Evolutionary conservation across 192 early-diverging fungal genomes (phyloP).

Genomic region (Umbelopsis sp.): DNA sequence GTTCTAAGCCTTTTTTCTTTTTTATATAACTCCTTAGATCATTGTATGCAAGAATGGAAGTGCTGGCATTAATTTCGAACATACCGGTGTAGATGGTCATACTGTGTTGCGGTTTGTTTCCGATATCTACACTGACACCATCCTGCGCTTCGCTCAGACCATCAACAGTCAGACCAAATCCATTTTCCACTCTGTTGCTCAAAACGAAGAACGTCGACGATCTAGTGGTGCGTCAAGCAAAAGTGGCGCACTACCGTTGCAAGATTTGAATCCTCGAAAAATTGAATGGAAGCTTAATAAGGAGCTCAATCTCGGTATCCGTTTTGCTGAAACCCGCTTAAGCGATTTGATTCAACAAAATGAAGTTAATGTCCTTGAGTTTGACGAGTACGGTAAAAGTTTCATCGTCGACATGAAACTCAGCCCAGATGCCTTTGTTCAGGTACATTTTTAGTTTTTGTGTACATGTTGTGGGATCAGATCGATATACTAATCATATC

Average conservation of each 20-base stretch:
- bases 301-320: slow-evolving; percentile 43
- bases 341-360: slow-evolving; percentile 56
- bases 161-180: slow-evolving; percentile 50
- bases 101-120: slow-evolving; percentile 54
- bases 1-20: slow-evolving; percentile 1
- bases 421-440: slow-evolving; percentile 39
- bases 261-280: slow-evolving; percentile 46
- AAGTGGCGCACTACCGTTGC: not conserved
- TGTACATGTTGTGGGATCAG: not conserved
- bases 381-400: slow-evolving; percentile 49
- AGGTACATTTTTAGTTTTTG: slow-evolving; percentile 6
- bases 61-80: slow-evolving; percentile 91
- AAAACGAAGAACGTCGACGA: not conserved
- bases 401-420: slow-evolving; percentile 29
- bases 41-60: slow-evolving; percentile 79
- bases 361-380: slow-evolving; percentile 68
- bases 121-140: slow-evolving; percentile 56
- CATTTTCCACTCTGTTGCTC: slow-evolving; percentile 38
- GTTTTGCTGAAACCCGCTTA: slow-evolving; percentile 51
- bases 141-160: slow-evolving; percentile 50
- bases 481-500: not conserved
- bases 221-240: not conserved
- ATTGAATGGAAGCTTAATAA: slow-evolving; percentile 51
- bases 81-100: slow-evolving; percentile 66
- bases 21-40: slow-evolving; percentile 36